phyloP scores from a whole-genome alignment of 768 basidiomycete genomes.

The Gloeostereum incarnatum region DNA sequence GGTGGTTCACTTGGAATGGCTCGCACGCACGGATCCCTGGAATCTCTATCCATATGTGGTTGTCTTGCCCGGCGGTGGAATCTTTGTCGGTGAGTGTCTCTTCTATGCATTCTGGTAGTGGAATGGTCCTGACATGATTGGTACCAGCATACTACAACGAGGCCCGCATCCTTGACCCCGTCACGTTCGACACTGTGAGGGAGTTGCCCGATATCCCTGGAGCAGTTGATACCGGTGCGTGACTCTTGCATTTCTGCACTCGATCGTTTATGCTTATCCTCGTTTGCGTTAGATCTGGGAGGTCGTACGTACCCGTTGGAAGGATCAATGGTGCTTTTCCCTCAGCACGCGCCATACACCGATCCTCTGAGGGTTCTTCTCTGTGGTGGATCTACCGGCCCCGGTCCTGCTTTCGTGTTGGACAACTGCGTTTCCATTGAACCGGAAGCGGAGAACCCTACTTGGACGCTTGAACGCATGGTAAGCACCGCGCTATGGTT shows the following conservation, averaged over 20 bases:
- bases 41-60: conserved; percentile 75
- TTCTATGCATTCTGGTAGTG: background rate
- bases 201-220: conserved; percentile 68
- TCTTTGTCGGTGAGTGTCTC: conserved; percentile 54
- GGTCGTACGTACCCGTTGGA: conserved; percentile 76
- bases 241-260: background rate
- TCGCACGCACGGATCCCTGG: conserved; percentile 66
- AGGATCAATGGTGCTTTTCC: conserved; percentile 61
- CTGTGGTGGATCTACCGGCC: conserved; percentile 63
- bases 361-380: conserved; percentile 60
- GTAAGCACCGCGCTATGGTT: conserved; percentile 19
- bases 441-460: conserved; percentile 52
- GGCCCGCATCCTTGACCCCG: conserved; percentile 67
- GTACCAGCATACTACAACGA: conserved; percentile 67
- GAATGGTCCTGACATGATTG: background rate
- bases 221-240: conserved; percentile 53
- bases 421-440: conserved; percentile 67
- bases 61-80: conserved; percentile 55
- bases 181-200: conserved; percentile 50
- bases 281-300: conserved; percentile 37
- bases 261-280: conserved; percentile 1
- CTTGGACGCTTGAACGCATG: conserved; percentile 76
- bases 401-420: conserved; percentile 33
- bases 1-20: conserved; percentile 50
- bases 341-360: conserved; percentile 65